Evolutionary conservation across 805 yeast species (phyloP), one percentile per base, ranked within the genome.

Genomic region (Martiniozyma abietophila): DNA sequence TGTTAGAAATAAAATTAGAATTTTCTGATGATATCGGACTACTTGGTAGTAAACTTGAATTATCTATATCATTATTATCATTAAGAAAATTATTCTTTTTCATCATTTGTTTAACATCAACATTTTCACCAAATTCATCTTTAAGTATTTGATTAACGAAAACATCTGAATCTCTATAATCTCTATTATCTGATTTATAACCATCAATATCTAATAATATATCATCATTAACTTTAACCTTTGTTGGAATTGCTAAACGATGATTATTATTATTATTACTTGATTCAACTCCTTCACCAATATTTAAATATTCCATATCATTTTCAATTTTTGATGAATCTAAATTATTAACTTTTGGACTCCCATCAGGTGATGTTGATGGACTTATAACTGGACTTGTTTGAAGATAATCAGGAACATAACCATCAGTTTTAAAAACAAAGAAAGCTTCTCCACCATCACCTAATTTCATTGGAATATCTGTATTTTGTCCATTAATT

Each of bases 401-500:
- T 45, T 85, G 72, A 43, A 85, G 67, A 39, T 80, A 80, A 36
- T 68, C 65, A 1, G 96, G 95, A 17, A 92, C 77, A 39, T 72
- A 70, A 29, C 68, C 68, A 27, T 69, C 71, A 1, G 96, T 81
- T 50, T 86, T 95, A 60, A 92, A 89, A 27, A 92, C 97, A 52
- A 92, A 92, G 54, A 86, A 86, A 0, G 97, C 98, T 57, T 92
- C 98, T 10, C 98, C 98, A 6, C 94, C 95, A 41, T 92, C 98
- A 11, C 96, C 95, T 29, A 92, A 63, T 56, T 92, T 92, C 97
- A 92, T 92, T 7, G 95, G 96, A 31, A 89, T 62, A 46, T 83
- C 78, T 0, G 94, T 80, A 29, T 75, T 67, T 40, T 69, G 69
- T 24, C 80, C 96, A 58, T 92, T 92, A 25, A 92, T 94, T 27